phyloP scores from a whole-genome alignment of 208 protist species.

The Herpetomonas tarakana region DNA sequence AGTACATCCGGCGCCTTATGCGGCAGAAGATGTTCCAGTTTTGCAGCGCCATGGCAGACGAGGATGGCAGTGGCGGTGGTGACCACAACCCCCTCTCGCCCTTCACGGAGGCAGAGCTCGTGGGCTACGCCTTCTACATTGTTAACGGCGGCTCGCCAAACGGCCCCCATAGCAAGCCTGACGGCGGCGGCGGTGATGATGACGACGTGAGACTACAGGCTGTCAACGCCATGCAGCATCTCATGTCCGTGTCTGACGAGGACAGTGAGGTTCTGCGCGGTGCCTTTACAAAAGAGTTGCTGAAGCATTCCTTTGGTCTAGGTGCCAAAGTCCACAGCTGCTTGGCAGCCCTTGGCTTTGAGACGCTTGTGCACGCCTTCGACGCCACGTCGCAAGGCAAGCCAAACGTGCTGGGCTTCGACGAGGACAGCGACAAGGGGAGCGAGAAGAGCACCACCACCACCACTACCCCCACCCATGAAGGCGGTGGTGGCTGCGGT shows the following conservation, averaged over 20 bases:
- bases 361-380: slow-evolving; percentile 16
- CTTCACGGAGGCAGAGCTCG: neutral
- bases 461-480: neutral
- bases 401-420: neutral
- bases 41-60: neutral
- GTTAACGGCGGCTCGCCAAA: neutral
- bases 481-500: slow-evolving; percentile 5
- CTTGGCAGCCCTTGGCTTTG: slow-evolving; percentile 46
- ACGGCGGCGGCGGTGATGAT: neutral
- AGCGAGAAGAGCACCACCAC: neutral
- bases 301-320: slow-evolving; percentile 40
- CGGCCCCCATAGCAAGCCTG: too few relatives aligned
- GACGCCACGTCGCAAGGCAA: neutral
- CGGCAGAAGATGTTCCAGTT: neutral
- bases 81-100: neutral
- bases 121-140: neutral
- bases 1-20: slow-evolving; percentile 5
- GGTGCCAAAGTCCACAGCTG: slow-evolving; percentile 67
- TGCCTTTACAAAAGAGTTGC: neutral
- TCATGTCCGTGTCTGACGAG: slow-evolving; percentile 2
- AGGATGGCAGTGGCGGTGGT: neutral
- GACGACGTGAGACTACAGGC: neutral
- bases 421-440: neutral
- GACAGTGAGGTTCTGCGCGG: slow-evolving; percentile 1
- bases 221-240: neutral